A percentile compares a stretch with the other conserved stretches of the same genome.
Conservation (phyloP, 495 filamentous ascomycete genomes). For the Penicillium subrubescens region DNA sequence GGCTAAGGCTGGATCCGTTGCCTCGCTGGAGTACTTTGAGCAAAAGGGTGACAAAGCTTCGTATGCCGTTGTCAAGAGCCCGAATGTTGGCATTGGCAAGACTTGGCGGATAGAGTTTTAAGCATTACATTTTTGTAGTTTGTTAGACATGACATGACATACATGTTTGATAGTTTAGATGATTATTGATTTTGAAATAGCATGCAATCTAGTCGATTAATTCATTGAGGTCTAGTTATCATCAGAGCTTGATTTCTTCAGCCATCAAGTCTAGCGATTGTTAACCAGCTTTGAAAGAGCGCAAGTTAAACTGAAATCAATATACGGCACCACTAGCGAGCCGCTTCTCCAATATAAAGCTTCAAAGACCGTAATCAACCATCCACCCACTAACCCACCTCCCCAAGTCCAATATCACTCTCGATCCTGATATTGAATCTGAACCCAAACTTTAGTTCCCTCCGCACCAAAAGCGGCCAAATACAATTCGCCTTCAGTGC, state of each 20-base stretch:
- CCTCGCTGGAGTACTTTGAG: slow-evolving; percentile 59
- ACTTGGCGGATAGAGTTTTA: slow-evolving; percentile 80
- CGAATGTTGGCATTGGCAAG: slow-evolving; percentile 72
- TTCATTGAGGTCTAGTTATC: background rate
- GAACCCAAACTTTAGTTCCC: background rate
- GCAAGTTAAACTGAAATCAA: background rate
- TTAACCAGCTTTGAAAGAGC: background rate
- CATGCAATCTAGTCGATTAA: slow-evolving; percentile 10
- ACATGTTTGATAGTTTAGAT: slow-evolving; percentile 22
- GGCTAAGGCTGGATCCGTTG: slow-evolving; percentile 56
- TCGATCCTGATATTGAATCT: background rate
- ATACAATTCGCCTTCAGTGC: background rate
- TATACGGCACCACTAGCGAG: too few species aligned
- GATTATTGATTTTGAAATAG: slow-evolving; percentile 7
- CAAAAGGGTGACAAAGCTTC: slow-evolving; percentile 63
- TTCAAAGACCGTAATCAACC: background rate
- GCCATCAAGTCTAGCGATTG: too few species aligned
- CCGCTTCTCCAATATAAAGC: background rate
- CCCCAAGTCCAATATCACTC: background rate
- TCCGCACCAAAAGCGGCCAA: background rate
- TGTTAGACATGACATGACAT: slow-evolving; percentile 9
- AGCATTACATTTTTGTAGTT: slow-evolving; percentile 5
- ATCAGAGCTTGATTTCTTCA: background rate
- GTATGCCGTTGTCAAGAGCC: slow-evolving; percentile 81
- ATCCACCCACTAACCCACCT: background rate